Conservation (phyloP, 2,329 filamentous ascomycete genomes). For the Cladosporium cucumerinum region DNA sequence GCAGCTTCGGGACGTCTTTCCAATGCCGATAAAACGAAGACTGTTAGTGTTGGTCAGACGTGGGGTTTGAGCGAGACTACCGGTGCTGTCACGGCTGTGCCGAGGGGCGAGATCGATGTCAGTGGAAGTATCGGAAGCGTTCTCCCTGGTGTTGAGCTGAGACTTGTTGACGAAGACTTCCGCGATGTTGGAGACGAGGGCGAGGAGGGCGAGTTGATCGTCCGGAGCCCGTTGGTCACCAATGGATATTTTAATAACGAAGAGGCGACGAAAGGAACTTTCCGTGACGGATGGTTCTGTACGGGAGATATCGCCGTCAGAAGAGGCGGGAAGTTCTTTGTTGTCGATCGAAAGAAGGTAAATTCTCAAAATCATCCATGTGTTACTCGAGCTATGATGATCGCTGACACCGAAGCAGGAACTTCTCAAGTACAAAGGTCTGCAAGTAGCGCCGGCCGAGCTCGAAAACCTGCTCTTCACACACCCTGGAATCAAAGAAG, state of each 20-base stretch:
- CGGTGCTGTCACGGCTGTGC: slow-evolving; percentile 37
- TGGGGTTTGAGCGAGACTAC: slow-evolving; percentile 36
- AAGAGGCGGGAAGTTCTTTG: slow-evolving; percentile 82
- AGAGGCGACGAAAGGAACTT: slow-evolving; percentile 66
- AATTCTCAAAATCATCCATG: not conserved
- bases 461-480: slow-evolving; percentile 45
- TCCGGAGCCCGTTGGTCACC: slow-evolving; percentile 78
- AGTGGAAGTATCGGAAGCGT: slow-evolving; percentile 34
- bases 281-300: slow-evolving; percentile 78
- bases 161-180: slow-evolving; percentile 43
- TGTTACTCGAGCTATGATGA: too few relatives aligned
- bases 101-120: slow-evolving; percentile 35
- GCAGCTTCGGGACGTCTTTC: slow-evolving; percentile 36
- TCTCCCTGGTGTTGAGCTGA: slow-evolving; percentile 40
- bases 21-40: slow-evolving; percentile 12
- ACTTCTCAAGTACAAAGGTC: slow-evolving; percentile 53
- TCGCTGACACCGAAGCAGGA: slow-evolving; percentile 50
- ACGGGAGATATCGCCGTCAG: slow-evolving; percentile 80
- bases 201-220: slow-evolving; percentile 58
- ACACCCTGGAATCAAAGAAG: slow-evolving; percentile 43
- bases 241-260: slow-evolving; percentile 73
- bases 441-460: slow-evolving; percentile 49
- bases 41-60: slow-evolving; percentile 40
- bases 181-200: slow-evolving; percentile 59
- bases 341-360: slow-evolving; percentile 66